Base-by-base conservation (phyloP, 257 asterid species). In the Parsonsia alboflavescens region DNA sequence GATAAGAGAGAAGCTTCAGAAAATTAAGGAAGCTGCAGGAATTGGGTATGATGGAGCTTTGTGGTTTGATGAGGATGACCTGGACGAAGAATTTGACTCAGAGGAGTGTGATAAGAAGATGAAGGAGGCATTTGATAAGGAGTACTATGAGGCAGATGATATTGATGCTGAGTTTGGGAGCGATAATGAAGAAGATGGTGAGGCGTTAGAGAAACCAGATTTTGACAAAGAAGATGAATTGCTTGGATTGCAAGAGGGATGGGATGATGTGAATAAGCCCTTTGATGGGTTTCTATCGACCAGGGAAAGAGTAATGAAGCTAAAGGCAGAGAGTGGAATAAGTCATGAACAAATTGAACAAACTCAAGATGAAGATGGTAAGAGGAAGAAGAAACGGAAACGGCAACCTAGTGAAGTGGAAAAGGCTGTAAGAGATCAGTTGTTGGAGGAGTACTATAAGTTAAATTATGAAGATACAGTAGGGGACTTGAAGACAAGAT, bases 391-490 rank as follows among this genome's bases (percentile, higher is more conserved):
- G 78, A 91, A 91, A 76, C 78, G 88, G 15, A 87, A 83, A 62
- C 53, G 66, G 42, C 53, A n/a, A 17, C 68, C 78, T 42, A 86
- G 89, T 77, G 91, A 80, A 10, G 86, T 83, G 12, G 92, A 79
- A 77, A 78, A 86, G 81, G 80, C 79, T 44, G 77, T 78, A 73
- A 82, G 74, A 69, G 91, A 88, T 73, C 80, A 87, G 77, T 79
- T 88, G 74, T 59, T 93, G 95, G 97, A 93, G 58, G 98, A 93
- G 83, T 93, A 90, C 61, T 85, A 90, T 84, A 89, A 89, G 83
- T 81, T 93, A 87, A 96, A 90, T 76, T 93, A 89, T 75, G 98
- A 93, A 78, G 98, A 83, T 69, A 87, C 92, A 9, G 77, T 90
- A 4, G 98, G 90, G 7, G 98, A 88, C 78, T 73, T 93, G 83